Base-by-base conservation (phyloP, 2,329 filamentous ascomycete species). In the Penicillium polonicum region DNA sequence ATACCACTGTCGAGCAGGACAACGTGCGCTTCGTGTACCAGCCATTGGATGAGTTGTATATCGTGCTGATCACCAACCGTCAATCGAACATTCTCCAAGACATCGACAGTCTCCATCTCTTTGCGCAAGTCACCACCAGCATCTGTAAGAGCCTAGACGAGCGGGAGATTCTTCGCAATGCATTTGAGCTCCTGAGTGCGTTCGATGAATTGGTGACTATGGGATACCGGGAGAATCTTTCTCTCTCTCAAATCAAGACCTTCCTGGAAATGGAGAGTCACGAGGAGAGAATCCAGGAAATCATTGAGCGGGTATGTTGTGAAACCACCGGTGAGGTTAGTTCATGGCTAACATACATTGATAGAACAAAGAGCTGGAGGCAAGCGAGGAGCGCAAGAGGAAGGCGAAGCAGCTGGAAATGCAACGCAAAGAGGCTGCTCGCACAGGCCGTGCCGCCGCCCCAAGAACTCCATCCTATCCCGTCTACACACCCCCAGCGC, bases 1-100 rank as follows among this genome's bases (percentile, higher is more conserved):
- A 99, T 78, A 99, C 94, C 29, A 99, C 91, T 6, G 92, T 97
- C 70, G 94, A 99, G 79, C 92, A 97, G 79, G 95, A 99, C 81
- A 97, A 96, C 81, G 94, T 99, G 72, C 93, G 94, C 80, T 99
- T 97, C 74, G 94, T 99, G 58, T 99, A 99, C 82, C 94, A 99
- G 77, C 95, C 94, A 60, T 85, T 99, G 64, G 95, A 99, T 79
- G 95, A 99, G 82, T 88, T 99, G 64, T 99, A 99, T 85, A 97
- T 99, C 86, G 93, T 99, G 65, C 87, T 99, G 72, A 97, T 99
- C 79, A 99, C 95, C 76, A 99, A 99, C 83, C 90, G 92, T 70
- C 94, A 97, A 82, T 97, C 93, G 77, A 99, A 99, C 79, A 99
- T 99, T 68, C 85, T 99, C 51, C 94, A 99, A 80, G 94, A 99